A percentile compares a stretch with the other conserved stretches of the same genome.
Evolutionary conservation across 75 land plant species (phyloP).

Genomic region (Cunninghamia lanceolata): DNA sequence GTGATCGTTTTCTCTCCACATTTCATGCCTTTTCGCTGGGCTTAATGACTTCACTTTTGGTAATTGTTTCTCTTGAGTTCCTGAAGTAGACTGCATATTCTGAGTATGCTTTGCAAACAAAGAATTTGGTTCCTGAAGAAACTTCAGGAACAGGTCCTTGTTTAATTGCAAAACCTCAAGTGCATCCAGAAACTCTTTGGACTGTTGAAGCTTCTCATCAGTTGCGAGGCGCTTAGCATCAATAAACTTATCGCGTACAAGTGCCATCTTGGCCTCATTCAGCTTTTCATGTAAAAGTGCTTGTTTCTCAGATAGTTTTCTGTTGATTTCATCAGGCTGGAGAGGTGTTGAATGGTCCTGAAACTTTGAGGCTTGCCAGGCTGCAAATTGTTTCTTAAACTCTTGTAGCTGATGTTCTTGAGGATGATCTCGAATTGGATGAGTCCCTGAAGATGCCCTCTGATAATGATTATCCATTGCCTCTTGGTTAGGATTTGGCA

Average conservation of each 20-base stretch:
- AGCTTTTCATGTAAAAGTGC: slow-evolving; percentile 50
- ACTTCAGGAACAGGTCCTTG: slow-evolving; percentile 60
- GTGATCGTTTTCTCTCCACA: background rate
- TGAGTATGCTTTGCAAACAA: slow-evolving; percentile 28
- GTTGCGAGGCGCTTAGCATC: slow-evolving; percentile 17
- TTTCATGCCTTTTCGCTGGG: background rate
- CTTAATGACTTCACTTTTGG: slow-evolving; percentile 5
- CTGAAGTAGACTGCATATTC: background rate
- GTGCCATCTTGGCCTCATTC: slow-evolving; percentile 52
- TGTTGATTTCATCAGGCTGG: slow-evolving; percentile 32
- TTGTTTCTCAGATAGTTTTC: slow-evolving; percentile 24
- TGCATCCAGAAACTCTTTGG: slow-evolving; percentile 48
- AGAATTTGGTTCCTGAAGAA: slow-evolving; percentile 62
- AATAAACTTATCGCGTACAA: slow-evolving; percentile 22
- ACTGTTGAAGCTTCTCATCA: slow-evolving; percentile 19
- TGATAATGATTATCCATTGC: slow-evolving; percentile 10
- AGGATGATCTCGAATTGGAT: slow-evolving; percentile 72
- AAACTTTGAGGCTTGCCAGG: slow-evolving; percentile 68
- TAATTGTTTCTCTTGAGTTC: slow-evolving; percentile 5
- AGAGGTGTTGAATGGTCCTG: slow-evolving; percentile 34
- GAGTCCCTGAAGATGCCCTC: slow-evolving; percentile 8
- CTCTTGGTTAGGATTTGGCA: background rate
- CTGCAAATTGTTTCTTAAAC: slow-evolving; percentile 89
- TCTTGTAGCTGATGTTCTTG: slow-evolving; percentile 88
- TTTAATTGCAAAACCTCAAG: slow-evolving; percentile 50